Conservation (phyloP, 306 rosid genomes). For the Cucurbita argyrosperma region DNA sequence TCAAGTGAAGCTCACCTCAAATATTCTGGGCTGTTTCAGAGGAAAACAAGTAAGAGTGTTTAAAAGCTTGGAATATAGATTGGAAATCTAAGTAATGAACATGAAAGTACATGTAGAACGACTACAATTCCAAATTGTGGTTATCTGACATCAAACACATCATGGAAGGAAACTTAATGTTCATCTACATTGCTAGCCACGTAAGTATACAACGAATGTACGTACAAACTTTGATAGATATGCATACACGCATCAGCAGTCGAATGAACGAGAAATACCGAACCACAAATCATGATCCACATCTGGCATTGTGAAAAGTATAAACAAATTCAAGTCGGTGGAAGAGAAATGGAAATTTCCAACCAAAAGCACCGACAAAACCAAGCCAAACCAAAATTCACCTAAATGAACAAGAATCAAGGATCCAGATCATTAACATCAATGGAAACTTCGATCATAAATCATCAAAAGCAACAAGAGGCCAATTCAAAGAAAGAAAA, state of each 20-base stretch:
- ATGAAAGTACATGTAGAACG: not conserved
- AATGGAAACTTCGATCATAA: not conserved
- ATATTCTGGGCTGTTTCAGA: not conserved
- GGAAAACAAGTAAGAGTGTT: not conserved
- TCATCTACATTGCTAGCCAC: not conserved
- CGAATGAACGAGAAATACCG: not conserved
- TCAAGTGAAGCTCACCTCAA: conserved; percentile 1
- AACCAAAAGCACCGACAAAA: not conserved
- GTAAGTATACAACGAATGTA: not conserved
- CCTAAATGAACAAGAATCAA: not conserved
- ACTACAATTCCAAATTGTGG: not conserved
- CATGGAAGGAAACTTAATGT: not conserved
- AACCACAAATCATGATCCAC: not conserved
- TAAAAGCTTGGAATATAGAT: not conserved
- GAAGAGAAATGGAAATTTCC: not conserved
- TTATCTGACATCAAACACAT: not conserved
- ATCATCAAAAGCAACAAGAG: not conserved
- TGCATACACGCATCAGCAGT: not conserved
- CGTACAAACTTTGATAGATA: not conserved
- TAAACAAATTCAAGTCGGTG: not conserved
- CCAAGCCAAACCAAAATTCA: not conserved
- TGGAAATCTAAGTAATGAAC: not conserved
- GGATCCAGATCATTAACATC: not conserved
- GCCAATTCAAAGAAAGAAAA: not conserved
- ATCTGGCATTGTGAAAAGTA: not conserved